Conservation (phyloP, 345 rosid genomes). For the Balakata baccata region DNA sequence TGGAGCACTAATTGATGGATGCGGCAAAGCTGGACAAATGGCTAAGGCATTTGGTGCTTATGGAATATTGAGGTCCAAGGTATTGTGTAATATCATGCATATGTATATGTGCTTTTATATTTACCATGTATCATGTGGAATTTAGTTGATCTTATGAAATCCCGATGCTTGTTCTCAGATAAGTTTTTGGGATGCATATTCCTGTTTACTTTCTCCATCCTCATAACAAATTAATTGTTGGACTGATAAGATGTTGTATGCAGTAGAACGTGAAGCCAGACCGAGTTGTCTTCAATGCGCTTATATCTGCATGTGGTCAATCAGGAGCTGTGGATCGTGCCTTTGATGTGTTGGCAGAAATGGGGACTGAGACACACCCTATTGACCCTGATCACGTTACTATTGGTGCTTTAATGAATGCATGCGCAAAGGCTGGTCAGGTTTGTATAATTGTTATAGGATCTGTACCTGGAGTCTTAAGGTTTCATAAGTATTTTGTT, state of each 20-base stretch:
- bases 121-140: not conserved
- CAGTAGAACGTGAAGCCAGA: conserved; percentile 99
- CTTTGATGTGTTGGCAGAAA: conserved; percentile 94
- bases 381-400: conserved; percentile 95
- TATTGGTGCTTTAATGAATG: conserved; percentile 82
- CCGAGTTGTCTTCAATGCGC: conserved; percentile 96
- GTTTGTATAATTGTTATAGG: conserved; percentile 31
- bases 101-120: not conserved
- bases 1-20: conserved; percentile 97
- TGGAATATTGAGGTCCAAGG: conserved; percentile 97
- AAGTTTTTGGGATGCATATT: conserved; percentile 9
- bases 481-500: not conserved
- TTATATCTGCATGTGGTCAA: conserved; percentile 93
- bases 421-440: conserved; percentile 86
- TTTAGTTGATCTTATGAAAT: not conserved
- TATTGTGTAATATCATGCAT: conserved; percentile 20
- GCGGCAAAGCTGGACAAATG: conserved; percentile 73
- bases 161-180: conserved; percentile 8
- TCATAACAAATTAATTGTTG: conserved; percentile 27
- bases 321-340: conserved; percentile 98
- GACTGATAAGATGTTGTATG: conserved; percentile 49
- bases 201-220: conserved; percentile 18
- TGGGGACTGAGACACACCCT: conserved; percentile 77
- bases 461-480: conserved; percentile 5
- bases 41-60: conserved; percentile 99